Base-by-base conservation (phyloP, 768 basidiomycete species). In the Amanita pallidorosea region DNA sequence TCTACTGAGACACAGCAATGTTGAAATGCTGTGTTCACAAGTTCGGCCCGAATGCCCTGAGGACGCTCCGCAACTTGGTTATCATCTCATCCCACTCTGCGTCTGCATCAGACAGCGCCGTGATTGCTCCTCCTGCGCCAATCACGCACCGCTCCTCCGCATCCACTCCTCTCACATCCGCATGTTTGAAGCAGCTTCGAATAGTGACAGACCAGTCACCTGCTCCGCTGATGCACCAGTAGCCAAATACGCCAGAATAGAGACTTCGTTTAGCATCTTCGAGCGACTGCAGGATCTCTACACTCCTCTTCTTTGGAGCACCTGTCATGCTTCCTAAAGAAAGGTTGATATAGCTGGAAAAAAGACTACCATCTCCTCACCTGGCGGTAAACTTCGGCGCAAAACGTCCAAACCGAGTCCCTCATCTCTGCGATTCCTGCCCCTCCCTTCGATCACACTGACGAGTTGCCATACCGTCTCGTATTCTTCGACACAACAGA, bases 61-160 rank as follows among this genome's bases (percentile, higher is more conserved):
- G 67, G 42, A 87, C 85, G 57, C 86, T 88, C 54, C 82, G 75
- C 23, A 94, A 75, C 63, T 98, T 97, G n/a, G 81, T 73, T 17
- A 80, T 58, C 77, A 97, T 95, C 63, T 97, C 94, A 6, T 95
- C 92, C 93, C 93, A 96, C 63, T 97, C 94, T 5, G 74, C 81
- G 41, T 82, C 77, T 4, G 85, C 74, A 53, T 93, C 80, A 5
- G 92, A 94, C 35, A 97, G 73, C 12, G 91, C 92, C 18, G 94
- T 97, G 57, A 98, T 96, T 8, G 93, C 94, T 33, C 94, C 94
- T n/a, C 94, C 94, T 17, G 93, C 91, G 17, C 93, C 94, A 29
- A 95, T 72, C 2, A 71, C 67, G 88, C 88, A 90, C 36, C 79
- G 71, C 58, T 88, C 82, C 25, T 56, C 53, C 18, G 25, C 37